A percentile compares a stretch with the other conserved stretches of the same genome.
Conservation (phyloP, 805 yeast species). For the Yamadazyma ubonensis region DNA sequence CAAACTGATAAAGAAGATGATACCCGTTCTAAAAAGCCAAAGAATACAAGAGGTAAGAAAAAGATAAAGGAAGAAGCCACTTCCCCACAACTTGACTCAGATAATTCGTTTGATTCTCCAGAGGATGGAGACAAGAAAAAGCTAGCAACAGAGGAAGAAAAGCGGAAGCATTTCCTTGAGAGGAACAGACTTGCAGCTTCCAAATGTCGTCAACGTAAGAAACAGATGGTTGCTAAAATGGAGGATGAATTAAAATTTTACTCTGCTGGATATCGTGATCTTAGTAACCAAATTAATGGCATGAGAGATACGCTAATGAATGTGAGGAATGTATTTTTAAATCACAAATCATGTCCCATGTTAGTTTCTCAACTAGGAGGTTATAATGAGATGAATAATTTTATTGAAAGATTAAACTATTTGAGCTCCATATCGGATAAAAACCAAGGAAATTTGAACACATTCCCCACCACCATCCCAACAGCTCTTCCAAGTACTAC, state of each 20-base stretch:
- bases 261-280: constrained; percentile 64
- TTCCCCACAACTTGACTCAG: constrained; percentile 11
- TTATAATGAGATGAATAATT: constrained; percentile 41
- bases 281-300: constrained; percentile 56
- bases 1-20: constrained; percentile 7
- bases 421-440: constrained; percentile 27
- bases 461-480: constrained; percentile 41
- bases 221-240: constrained; percentile 79
- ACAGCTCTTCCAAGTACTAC: constrained; percentile 28
- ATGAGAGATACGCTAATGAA: constrained; percentile 57
- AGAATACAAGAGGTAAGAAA: constrained; percentile 5
- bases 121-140: constrained; percentile 10
- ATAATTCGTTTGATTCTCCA: neutral
- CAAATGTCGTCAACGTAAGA: constrained; percentile 92
- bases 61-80: constrained; percentile 5
- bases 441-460: constrained; percentile 21
- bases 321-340: constrained; percentile 45
- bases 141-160: constrained; percentile 35
- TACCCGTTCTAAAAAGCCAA: constrained; percentile 1
- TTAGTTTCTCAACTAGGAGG: constrained; percentile 48
- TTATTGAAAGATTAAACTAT: constrained; percentile 36
- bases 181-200: constrained; percentile 94
- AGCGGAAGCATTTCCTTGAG: constrained; percentile 75
- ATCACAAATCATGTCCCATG: constrained; percentile 51
- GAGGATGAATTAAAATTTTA: constrained; percentile 74